phyloP scores from a whole-genome alignment of 352 stramenopile genomes.

The Globisporangium mamillatum region DNA sequence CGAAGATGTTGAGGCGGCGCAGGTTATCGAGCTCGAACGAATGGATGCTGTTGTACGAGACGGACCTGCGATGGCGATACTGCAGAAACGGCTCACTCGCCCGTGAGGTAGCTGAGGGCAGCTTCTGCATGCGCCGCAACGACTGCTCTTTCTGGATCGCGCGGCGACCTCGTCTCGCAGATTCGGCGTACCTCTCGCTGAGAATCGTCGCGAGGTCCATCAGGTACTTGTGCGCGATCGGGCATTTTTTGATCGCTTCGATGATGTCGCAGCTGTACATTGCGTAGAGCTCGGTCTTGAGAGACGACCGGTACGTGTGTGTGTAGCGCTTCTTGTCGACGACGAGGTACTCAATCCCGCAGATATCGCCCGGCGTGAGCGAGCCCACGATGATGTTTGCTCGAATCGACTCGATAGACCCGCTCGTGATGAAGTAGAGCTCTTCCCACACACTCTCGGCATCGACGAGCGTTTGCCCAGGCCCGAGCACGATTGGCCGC shows the following conservation, averaged over 20 bases:
- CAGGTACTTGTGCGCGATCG: conserved; percentile 64
- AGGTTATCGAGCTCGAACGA: conserved; percentile 39
- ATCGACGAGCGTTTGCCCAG: conserved; percentile 62
- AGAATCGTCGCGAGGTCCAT: conserved; percentile 61
- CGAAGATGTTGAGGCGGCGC: conserved; percentile 25
- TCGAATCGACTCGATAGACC: conserved; percentile 55
- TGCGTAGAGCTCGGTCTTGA: conserved; percentile 67
- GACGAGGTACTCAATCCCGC: conserved; percentile 74
- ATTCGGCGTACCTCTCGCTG: conserved; percentile 57
- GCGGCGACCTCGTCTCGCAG: conserved; percentile 35
- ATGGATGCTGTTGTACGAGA: conserved; percentile 37
- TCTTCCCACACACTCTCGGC: conserved; percentile 81
- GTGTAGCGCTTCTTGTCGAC: conserved; percentile 47
- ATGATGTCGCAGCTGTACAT: conserved; percentile 66
- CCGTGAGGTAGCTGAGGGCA: conserved; percentile 4
- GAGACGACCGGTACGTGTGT: conserved; percentile 60
- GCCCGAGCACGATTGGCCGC: conserved; percentile 56
- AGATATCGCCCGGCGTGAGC: conserved; percentile 64
- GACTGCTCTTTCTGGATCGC: conserved; percentile 40
- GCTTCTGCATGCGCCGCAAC: conserved; percentile 10
- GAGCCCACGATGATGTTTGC: conserved; percentile 60
- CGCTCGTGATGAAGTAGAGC: conserved; percentile 67
- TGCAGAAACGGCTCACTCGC: conserved; percentile 48
- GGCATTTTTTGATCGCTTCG: conserved; percentile 52
- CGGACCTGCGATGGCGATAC: conserved; percentile 62